Evolutionary conservation across 495 filamentous ascomycete species (phyloP).

Genomic region (Bryoglossum gracile): DNA sequence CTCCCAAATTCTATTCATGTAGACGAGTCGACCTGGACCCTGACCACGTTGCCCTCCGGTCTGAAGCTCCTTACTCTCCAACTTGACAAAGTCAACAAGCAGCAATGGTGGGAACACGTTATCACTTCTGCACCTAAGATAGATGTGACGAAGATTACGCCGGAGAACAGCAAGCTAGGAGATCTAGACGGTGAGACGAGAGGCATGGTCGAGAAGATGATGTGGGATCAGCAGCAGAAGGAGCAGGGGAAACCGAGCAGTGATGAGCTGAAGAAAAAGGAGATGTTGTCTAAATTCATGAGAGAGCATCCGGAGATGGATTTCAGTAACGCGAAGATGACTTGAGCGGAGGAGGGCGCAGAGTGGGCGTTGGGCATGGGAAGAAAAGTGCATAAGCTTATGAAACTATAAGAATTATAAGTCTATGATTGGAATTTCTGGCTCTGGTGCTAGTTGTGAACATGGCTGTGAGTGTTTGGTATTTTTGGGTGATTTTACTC

Average conservation of each 20-base stretch:
- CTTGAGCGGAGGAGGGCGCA: too few relatives aligned
- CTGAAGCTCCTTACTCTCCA: constrained; percentile 80
- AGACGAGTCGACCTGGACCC: constrained; percentile 93
- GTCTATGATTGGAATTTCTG: too few relatives aligned
- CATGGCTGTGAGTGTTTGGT: too few relatives aligned
- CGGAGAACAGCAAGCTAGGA: constrained; percentile 80
- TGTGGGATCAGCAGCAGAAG: constrained; percentile 98
- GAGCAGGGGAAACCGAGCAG: constrained; percentile 80
- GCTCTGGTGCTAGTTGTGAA: too few relatives aligned
- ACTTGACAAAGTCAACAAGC: constrained; percentile 93
- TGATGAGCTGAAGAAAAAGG: constrained; percentile 88
- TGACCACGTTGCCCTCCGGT: constrained; percentile 53
- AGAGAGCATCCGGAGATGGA: constrained; percentile 68
- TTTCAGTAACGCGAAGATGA: constrained; percentile 70
- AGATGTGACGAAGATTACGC: constrained; percentile 89
- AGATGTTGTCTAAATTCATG: constrained; percentile 79
- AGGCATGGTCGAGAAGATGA: constrained; percentile 99
- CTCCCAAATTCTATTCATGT: constrained; percentile 70
- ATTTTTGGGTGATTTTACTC: too few relatives aligned
- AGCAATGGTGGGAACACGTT: constrained; percentile 97
- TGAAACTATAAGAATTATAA: too few relatives aligned
- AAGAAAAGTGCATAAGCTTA: too few relatives aligned
- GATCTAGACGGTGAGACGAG: constrained; percentile 95
- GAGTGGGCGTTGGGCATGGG: too few relatives aligned
- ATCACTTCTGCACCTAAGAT: constrained; percentile 77